Evolutionary conservation across 2,329 filamentous ascomycete genomes (phyloP), one percentile per base, ranked within the genome.

Genomic region (Aspergillus hortae): DNA sequence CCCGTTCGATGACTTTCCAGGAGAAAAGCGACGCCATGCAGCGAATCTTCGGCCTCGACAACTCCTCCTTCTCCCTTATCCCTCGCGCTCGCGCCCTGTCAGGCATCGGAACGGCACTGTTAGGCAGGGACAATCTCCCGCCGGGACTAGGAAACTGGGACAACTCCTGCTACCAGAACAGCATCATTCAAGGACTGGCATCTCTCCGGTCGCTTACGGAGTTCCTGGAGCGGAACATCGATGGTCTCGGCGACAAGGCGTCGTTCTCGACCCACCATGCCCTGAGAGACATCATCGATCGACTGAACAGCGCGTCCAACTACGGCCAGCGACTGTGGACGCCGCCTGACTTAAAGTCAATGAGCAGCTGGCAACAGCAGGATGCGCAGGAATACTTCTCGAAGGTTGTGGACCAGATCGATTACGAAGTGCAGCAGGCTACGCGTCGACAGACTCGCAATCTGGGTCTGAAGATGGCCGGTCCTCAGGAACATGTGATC

Each of bases 101-200:
- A 1, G 76, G 72, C 38, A 73, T 88, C 78, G 46, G 80, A 77
- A 69, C 61, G 41, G 66, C 71, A 1, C 58, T 75, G 15, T 62
- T 73, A 6, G 67, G 72, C 14, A 65, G 63, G 35, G 68, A 71
- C 32, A 61, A 60, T 5, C 56, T 65, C 27, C 75, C 75, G 4
- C 70, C 77, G 4, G 94, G 94, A 0, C 75, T 97, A 48, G 90
- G 90, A 9, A 99, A 99, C 68, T 87, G 86, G 75, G 90, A 95
- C 74, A 96, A 96, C 68, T 96, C 91, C 1, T 97, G 94, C 76
- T 99, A 95, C 69, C 94, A 97, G 71, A 99, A 99, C 71, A 96
- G 92, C 67, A 87, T 96, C 17, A 83, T 99, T 10, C 91, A 96
- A 69, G 86, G 87, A 6, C 76, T 97, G 40, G 86, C 92, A 1